A percentile compares a stretch with the other conserved stretches of the same genome.
These are phyloP conservation scores for Claviceps fusiformis DNA, from an alignment of 2,329 filamentous ascomycete species.

Conservation along the genomic window DNA sequence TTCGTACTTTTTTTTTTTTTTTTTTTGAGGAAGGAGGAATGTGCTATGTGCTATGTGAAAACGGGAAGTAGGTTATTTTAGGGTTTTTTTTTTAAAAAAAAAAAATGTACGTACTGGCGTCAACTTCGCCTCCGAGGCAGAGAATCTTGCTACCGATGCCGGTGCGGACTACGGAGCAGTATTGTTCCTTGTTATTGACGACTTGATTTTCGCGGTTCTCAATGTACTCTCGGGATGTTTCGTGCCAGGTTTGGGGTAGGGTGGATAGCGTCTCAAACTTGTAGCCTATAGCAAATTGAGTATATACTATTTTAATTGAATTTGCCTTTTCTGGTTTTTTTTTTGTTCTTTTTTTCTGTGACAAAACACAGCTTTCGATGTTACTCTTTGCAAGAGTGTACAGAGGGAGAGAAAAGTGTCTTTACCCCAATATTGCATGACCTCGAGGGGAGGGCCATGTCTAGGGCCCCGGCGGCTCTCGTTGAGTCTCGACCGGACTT, in stretches of 20 bases:
- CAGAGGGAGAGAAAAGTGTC: not conserved
- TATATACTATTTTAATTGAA: not conserved
- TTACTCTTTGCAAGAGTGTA: not conserved
- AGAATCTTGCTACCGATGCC: slow-evolving; percentile 64
- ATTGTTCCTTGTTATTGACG: slow-evolving; percentile 85
- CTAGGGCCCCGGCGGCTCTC: slow-evolving; percentile 28
- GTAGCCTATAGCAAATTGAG: slow-evolving; percentile 48
- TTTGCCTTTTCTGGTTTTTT: not conserved
- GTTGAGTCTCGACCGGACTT: slow-evolving; percentile 44
- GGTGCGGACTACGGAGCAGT: slow-evolving; percentile 86
- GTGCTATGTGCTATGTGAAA: not conserved
- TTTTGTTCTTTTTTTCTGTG: not conserved
- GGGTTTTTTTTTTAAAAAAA: not conserved
- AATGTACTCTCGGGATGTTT: slow-evolving; percentile 61
- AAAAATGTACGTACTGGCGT: slow-evolving; percentile 46
- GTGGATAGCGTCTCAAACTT: slow-evolving; percentile 88
- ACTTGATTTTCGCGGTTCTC: slow-evolving; percentile 56
- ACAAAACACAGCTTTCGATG: not conserved
- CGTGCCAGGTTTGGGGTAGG: slow-evolving; percentile 59
- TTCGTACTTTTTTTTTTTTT: too few relatives aligned
- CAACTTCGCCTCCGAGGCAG: slow-evolving; percentile 85
- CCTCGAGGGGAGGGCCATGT: slow-evolving; percentile 46
- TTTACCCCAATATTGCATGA: slow-evolving; percentile 87
- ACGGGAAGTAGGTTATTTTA: not conserved
- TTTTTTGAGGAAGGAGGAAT: not conserved